Conservation (phyloP, 805 yeast genomes). For the Wickerhamomyces subpelliculosus region DNA sequence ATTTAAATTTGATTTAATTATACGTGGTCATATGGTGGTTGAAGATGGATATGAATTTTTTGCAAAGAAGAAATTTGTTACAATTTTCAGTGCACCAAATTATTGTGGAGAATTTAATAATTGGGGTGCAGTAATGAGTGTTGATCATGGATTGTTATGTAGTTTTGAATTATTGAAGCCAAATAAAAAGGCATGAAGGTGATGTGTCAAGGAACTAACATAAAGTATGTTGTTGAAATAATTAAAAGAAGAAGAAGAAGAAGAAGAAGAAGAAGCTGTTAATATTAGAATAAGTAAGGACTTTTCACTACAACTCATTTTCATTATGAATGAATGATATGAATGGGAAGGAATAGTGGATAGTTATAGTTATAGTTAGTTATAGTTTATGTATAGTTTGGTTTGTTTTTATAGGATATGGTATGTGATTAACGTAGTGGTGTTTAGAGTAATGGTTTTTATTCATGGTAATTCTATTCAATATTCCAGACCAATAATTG, state of each 20-base stretch:
- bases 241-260: no score
- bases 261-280: no score
- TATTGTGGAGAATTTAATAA: conserved; percentile 58
- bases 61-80: conserved; percentile 65
- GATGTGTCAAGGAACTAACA: no score
- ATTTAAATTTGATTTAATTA: conserved; percentile 70
- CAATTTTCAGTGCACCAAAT: conserved; percentile 78
- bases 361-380: no score
- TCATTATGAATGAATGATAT: not conserved
- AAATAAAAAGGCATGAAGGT: conserved; percentile 12
- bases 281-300: not conserved
- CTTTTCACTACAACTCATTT: not conserved
- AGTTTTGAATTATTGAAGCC: conserved; percentile 93
- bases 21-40: conserved; percentile 85
- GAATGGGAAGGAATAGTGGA: not conserved
- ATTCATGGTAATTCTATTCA: no score
- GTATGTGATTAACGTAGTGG: no score
- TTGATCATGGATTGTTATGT: conserved; percentile 84
- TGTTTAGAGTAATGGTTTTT: no score
- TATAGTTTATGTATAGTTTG: no score
- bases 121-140: conserved; percentile 99
- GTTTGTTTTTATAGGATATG: no score
- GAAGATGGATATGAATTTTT: conserved; percentile 86
- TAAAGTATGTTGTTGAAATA: no score
- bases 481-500: no score